Base-by-base conservation (phyloP, 371 early-diverging fungal species). In the Rhizopus arrhizus region DNA sequence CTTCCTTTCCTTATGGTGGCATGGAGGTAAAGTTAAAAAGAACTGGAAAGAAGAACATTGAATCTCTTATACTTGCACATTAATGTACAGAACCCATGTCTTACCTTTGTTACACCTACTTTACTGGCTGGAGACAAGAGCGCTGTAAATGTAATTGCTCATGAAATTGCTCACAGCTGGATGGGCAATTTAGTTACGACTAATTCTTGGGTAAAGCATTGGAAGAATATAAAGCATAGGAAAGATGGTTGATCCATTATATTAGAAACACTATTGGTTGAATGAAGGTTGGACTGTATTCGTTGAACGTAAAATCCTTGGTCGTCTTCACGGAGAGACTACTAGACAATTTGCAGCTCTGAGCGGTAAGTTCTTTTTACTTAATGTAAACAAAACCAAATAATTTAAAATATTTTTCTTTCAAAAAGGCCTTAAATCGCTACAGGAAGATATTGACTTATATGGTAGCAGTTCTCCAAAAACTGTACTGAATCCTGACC, bases 111-210 rank as follows among this genome's bases (percentile, higher is more conserved):
- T 34, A 91, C 91, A 12, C 91, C 92, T n/a, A 91, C 91, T 10
- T 74, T 93, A 42, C 84, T 97, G 59, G 95, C 97, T 40, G 97
- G 81, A 61, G 99, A 98, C 71, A 86, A 92, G 47, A 93, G 95
- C 47, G 84, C 95, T 49, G 95, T 94, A 4, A 97, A 97, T 75
- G 96, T 98, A n/a, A 89, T 97, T 40, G 95, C 95, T 15, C 98
- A 98, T 74, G 98, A 98, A 72, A 91, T 96, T 66, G 83, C 95
- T 36, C 98, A 98, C 79, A 91, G 91, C 73, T 97, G 96, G 96
- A 92, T 92, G 82, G 98, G 98, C 45, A 98, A 98, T 73, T 74
- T 97, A 60, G 98, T 97, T 36, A 96, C 97, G 4, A 89, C 90
- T 36, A 73, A 81, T 50, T 91, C 89, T 81, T 96, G 98, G 97